Conservation (phyloP, 805 yeast genomes). For the Candida easanensis region DNA sequence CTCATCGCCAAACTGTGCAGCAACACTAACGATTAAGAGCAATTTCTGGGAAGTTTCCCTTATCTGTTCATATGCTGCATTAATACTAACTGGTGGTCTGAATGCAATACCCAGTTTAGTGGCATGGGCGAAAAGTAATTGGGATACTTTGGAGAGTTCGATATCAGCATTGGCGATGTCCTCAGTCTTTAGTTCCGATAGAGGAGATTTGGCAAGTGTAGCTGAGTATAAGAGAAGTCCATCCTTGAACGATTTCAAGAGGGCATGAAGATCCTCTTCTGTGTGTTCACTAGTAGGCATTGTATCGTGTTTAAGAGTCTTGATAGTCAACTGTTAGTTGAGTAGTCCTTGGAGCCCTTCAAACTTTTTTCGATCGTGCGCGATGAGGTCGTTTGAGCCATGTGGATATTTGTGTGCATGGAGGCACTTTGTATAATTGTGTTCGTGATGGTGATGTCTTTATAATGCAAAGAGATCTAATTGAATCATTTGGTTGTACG, state of each 20-base stretch:
- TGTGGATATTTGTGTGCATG: no score
- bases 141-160: slow-evolving; percentile 58
- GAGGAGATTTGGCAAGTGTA: slow-evolving; percentile 5
- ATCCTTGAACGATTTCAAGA: slow-evolving; percentile 20
- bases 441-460: no score
- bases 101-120: slow-evolving; percentile 75
- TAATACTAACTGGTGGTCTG: slow-evolving; percentile 51
- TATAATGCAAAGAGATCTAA: no score
- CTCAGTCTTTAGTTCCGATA: slow-evolving; percentile 17
- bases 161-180: slow-evolving; percentile 44
- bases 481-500: no score
- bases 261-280: slow-evolving; percentile 20
- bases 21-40: slow-evolving; percentile 44
- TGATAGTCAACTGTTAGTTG: not conserved
- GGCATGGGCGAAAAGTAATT: slow-evolving; percentile 66
- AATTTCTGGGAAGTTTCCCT: slow-evolving; percentile 43
- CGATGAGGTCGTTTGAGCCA: not conserved
- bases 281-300: slow-evolving; percentile 13
- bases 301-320: not conserved
- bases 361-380: not conserved
- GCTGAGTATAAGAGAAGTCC: slow-evolving; percentile 18
- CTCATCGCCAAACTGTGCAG: slow-evolving; percentile 37
- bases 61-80: slow-evolving; percentile 49
- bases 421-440: no score
- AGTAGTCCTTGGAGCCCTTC: not conserved